Percentiles rank a stretch among this genome's conserved stretches.
Conservation (phyloP, 2,329 filamentous ascomycete genomes). For the Hyphodiscus sp. region DNA sequence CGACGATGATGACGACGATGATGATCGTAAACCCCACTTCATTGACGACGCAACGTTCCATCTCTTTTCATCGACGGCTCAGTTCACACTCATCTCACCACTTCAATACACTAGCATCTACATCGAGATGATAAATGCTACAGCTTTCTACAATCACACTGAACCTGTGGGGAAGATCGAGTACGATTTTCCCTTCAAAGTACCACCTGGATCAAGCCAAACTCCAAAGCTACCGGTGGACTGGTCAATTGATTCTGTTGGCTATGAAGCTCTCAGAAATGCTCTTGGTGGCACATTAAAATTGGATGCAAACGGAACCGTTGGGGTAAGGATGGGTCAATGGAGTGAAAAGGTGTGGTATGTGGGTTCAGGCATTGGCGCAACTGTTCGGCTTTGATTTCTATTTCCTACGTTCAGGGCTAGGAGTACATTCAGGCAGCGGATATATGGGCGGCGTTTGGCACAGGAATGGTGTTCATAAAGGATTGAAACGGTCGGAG, state of each 20-base stretch:
- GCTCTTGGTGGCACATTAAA: constrained; percentile 76
- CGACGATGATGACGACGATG: constrained; percentile 34
- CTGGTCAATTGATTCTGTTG: constrained; percentile 70
- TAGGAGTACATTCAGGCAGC: neutral
- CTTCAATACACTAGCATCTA: constrained; percentile 65
- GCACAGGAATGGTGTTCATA: neutral
- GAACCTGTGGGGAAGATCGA: constrained; percentile 72
- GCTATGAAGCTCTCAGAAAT: constrained; percentile 72
- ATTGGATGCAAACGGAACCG: constrained; percentile 70
- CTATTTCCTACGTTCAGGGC: constrained; percentile 3
- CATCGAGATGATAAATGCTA: constrained; percentile 75
- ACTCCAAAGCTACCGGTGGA: constrained; percentile 77
- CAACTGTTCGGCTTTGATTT: constrained; percentile 40
- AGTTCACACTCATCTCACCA: constrained; percentile 77
- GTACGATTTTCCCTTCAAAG: constrained; percentile 67
- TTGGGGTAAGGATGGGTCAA: constrained; percentile 66
- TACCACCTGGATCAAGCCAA: constrained; percentile 65
- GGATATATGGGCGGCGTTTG: neutral
- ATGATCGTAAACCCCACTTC: constrained; percentile 52
- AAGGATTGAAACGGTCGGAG: neutral
- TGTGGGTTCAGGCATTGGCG: constrained; percentile 62
- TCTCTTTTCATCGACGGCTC: constrained; percentile 76
- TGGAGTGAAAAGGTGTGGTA: constrained; percentile 73
- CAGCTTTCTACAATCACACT: constrained; percentile 76
- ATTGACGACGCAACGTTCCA: constrained; percentile 84